phyloP scores from a whole-genome alignment of 75 land plant species.

The Cupressus sempervirens region DNA sequence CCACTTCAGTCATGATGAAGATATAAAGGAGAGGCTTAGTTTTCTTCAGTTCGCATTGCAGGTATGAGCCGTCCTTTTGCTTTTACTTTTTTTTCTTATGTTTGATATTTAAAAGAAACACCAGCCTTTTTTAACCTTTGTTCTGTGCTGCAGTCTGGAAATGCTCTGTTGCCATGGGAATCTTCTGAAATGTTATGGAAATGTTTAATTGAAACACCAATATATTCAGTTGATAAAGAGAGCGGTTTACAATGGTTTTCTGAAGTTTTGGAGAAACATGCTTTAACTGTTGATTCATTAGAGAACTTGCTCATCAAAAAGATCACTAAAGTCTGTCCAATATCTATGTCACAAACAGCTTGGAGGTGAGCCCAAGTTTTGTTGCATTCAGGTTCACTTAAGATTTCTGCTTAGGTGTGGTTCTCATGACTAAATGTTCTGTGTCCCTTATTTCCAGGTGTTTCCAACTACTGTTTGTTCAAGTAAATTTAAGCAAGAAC shows the following conservation, averaged over 20 bases:
- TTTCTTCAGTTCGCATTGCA: constrained; percentile 28
- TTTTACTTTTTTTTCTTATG: not conserved
- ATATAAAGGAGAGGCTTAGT: constrained; percentile 24
- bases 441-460: constrained; percentile 12
- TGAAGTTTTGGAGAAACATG: constrained; percentile 23
- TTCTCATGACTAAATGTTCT: not conserved
- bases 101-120: not conserved
- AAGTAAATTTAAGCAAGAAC: constrained; percentile 20
- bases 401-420: not conserved
- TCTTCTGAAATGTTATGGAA: constrained; percentile 27
- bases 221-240: constrained; percentile 17
- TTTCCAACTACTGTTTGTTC: constrained; percentile 25
- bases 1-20: constrained; percentile 16
- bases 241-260: constrained; percentile 30
- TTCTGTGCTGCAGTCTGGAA: constrained; percentile 15
- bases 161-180: constrained; percentile 14
- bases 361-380: constrained; percentile 17
- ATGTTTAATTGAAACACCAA: constrained; percentile 19
- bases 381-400: not conserved
- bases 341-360: constrained; percentile 22
- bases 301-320: constrained; percentile 22
- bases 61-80: constrained; percentile 9
- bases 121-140: not conserved
- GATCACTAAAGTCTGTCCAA: constrained; percentile 15
- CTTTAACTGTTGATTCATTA: constrained; percentile 20